Conservation (phyloP, 2,329 filamentous ascomycete species). For the Colletotrichum simmondsii region DNA sequence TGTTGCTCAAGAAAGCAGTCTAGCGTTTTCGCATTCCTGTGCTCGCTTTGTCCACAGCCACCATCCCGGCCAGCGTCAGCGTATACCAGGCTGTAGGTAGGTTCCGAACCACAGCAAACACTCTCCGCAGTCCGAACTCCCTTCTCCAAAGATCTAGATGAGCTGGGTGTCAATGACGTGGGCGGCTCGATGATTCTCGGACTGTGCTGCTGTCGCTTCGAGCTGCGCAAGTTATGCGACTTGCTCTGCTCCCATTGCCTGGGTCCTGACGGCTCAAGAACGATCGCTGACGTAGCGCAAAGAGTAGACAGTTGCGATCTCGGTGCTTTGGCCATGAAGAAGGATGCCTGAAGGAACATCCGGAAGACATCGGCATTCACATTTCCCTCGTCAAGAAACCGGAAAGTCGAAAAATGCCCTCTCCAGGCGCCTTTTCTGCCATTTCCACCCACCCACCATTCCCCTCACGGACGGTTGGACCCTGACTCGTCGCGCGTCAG, state of each 20-base stretch:
- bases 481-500: background rate
- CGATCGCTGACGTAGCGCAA: background rate
- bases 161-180: background rate
- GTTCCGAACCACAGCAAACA: background rate
- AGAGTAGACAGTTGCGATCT: background rate
- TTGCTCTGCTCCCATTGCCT: background rate
- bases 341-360: too few relatives aligned
- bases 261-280: too few relatives aligned
- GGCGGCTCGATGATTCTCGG: background rate
- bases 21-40: background rate
- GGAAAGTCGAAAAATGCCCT: conserved; percentile 8
- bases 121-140: background rate
- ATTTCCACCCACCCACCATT: background rate
- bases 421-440: background rate
- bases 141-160: background rate
- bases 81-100: too few relatives aligned
- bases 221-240: background rate
- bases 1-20: background rate
- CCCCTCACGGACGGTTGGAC: background rate
- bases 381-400: background rate
- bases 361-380: background rate
- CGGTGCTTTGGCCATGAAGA: too few relatives aligned
- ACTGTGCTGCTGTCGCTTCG: background rate
- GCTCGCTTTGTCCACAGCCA: background rate
- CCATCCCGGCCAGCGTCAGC: background rate